Evolutionary conservation across 768 basidiomycete genomes (phyloP).

Genomic region (Lactarius pseudohatsudake): DNA sequence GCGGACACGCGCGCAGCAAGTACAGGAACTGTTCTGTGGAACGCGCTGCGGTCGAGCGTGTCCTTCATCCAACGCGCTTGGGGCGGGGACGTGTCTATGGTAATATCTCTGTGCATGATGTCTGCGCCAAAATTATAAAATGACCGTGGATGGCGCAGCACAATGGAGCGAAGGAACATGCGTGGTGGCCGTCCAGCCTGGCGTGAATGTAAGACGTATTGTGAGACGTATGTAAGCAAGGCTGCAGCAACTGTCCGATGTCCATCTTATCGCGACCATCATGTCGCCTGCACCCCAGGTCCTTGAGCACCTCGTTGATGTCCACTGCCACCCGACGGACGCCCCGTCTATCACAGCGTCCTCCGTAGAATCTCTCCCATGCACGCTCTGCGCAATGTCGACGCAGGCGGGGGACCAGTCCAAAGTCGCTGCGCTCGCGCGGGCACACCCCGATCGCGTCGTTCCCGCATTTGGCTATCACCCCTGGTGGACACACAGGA

Average conservation of each 20-base stretch:
- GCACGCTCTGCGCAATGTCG: constrained; percentile 85
- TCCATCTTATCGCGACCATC: background rate
- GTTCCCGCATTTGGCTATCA: constrained; percentile 94
- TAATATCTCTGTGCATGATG: constrained; percentile 12
- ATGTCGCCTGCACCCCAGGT: constrained; percentile 41
- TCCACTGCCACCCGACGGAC: constrained; percentile 89
- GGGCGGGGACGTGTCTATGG: constrained; percentile 44
- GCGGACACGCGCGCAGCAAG: constrained; percentile 67
- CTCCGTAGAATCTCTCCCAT: constrained; percentile 54
- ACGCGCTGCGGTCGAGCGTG: constrained; percentile 60
- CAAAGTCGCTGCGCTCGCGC: constrained; percentile 66
- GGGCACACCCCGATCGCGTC: constrained; percentile 59
- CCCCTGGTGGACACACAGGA: constrained; percentile 89
- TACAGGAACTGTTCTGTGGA: constrained; percentile 63
- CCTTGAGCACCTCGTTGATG: constrained; percentile 74
- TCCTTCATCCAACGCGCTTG: constrained; percentile 50
- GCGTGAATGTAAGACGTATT: background rate
- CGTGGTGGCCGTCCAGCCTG: background rate
- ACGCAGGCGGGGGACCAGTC: constrained; percentile 64
- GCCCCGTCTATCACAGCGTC: constrained; percentile 49
- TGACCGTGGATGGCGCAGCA: background rate
- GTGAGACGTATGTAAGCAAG: background rate
- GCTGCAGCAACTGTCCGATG: background rate
- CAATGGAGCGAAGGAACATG: constrained; percentile 6
- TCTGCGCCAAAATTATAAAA: background rate